Conservation (phyloP, 192 early-diverging fungal genomes). For the Obelidium mucronatum region DNA sequence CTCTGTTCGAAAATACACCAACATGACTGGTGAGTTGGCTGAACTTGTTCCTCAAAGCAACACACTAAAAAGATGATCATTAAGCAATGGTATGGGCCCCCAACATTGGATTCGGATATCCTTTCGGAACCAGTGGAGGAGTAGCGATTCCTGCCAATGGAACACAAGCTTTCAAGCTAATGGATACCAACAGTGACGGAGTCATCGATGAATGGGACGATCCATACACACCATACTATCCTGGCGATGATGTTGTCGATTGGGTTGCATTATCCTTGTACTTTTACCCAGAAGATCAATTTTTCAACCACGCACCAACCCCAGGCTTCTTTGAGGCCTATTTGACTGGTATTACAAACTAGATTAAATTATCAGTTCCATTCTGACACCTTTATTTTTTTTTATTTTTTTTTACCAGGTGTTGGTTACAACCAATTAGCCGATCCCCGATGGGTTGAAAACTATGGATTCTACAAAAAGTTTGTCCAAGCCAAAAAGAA, state of each 20-base stretch:
- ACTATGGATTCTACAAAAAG: slow-evolving; percentile 49
- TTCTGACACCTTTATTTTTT: no score
- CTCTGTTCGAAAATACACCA: slow-evolving; percentile 46
- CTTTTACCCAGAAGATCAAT: slow-evolving; percentile 32
- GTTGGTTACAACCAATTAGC: slow-evolving; percentile 19
- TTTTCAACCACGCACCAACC: neutral
- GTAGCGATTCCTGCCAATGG: neutral
- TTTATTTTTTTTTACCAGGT: no score
- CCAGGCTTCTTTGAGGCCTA: slow-evolving; percentile 27
- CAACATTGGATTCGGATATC: slow-evolving; percentile 53
- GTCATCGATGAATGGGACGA: slow-evolving; percentile 41
- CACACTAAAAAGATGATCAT: neutral
- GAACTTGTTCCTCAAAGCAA: slow-evolving; percentile 28
- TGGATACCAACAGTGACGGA: slow-evolving; percentile 51
- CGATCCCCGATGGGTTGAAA: neutral
- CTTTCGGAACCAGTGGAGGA: slow-evolving; percentile 31
- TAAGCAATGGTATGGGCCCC: slow-evolving; percentile 58
- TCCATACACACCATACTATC: slow-evolving; percentile 46
- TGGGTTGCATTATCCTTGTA: slow-evolving; percentile 57
- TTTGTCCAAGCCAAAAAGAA: slow-evolving; percentile 44
- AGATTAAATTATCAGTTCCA: no score
- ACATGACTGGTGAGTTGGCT: no score
- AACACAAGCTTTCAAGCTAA: slow-evolving; percentile 23
- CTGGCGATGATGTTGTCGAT: slow-evolving; percentile 44
- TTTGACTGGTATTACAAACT: slow-evolving; percentile 17